Conservation (phyloP, 1,284 basidiomycete genomes). For the Ustilago bromivora region DNA sequence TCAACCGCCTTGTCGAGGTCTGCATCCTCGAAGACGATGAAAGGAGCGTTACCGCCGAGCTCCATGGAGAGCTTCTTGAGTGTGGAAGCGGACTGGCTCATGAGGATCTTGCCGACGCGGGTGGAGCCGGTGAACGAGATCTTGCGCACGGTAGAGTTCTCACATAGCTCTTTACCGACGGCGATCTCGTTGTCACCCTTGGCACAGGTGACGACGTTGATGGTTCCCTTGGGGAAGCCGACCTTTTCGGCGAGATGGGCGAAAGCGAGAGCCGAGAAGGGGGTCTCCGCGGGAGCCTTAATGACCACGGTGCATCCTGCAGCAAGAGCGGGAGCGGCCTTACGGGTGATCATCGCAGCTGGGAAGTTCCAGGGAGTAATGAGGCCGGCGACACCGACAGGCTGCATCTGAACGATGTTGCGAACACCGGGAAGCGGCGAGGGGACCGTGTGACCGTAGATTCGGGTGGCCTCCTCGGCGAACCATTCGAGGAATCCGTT, state of each 20-base stretch:
- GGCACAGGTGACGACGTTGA: constrained; percentile 90
- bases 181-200: constrained; percentile 79
- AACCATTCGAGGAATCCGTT: constrained; percentile 69
- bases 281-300: constrained; percentile 95
- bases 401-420: constrained; percentile 89
- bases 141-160: constrained; percentile 79
- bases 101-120: constrained; percentile 88
- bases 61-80: constrained; percentile 82
- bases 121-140: constrained; percentile 94
- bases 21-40: constrained; percentile 97
- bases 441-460: constrained; percentile 82
- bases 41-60: constrained; percentile 84
- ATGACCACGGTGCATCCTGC: constrained; percentile 96
- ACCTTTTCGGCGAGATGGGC: constrained; percentile 86
- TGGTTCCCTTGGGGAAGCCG: constrained; percentile 91
- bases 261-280: constrained; percentile 90
- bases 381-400: constrained; percentile 77
- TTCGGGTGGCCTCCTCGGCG: constrained; percentile 59
- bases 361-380: constrained; percentile 70
- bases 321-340: constrained; percentile 85
- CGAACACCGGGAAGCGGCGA: constrained; percentile 79
- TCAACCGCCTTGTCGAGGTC: constrained; percentile 93
- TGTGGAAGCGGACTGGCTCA: constrained; percentile 83
- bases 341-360: constrained; percentile 78
- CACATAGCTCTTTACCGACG: constrained; percentile 78